A percentile compares a stretch with the other conserved stretches of the same genome.
phyloP scores from a whole-genome alignment of 176 grass and related monocot genomes.

The Juncus effusus region DNA sequence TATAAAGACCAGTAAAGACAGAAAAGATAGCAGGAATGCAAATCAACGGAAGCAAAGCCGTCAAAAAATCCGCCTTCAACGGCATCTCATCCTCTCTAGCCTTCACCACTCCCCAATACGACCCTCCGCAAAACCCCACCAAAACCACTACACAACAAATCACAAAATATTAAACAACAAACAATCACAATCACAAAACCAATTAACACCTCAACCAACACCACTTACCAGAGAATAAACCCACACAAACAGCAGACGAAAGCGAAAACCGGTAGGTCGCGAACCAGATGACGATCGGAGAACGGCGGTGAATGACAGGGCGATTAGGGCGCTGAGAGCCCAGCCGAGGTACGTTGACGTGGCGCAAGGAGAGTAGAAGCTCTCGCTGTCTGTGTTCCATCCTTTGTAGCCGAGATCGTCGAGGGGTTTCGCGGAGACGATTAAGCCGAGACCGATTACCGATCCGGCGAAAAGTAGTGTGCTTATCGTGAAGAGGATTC shows the following conservation, averaged over 20 bases:
- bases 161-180: conserved; percentile 20
- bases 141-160: conserved; percentile 66
- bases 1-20: conserved; percentile 80
- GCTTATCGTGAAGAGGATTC: conserved; percentile 55
- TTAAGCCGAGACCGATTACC: conserved; percentile 83
- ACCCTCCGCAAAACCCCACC: conserved; percentile 72
- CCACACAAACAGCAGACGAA: conserved; percentile 88
- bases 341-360: conserved; percentile 97
- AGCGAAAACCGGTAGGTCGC: conserved; percentile 82
- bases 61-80: conserved; percentile 87
- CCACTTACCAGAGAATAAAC: conserved; percentile 68
- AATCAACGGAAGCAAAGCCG: conserved; percentile 89
- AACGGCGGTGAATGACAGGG: conserved; percentile 64
- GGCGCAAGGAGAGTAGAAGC: conserved; percentile 82
- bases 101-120: conserved; percentile 95
- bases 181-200: too few species aligned
- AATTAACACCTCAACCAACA: conserved; percentile 17
- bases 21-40: conserved; percentile 92
- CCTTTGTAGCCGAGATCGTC: conserved; percentile 94
- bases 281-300: conserved; percentile 97
- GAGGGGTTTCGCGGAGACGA: conserved; percentile 93
- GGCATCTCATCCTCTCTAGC: conserved; percentile 73
- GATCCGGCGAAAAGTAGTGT: conserved; percentile 70
- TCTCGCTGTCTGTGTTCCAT: conserved; percentile 79
- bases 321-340: conserved; percentile 81